Percentiles rank a stretch among this genome's conserved stretches.
Evolutionary conservation across 2,329 filamentous ascomycete species (phyloP).

Genomic region (Sporothrix inflata): DNA sequence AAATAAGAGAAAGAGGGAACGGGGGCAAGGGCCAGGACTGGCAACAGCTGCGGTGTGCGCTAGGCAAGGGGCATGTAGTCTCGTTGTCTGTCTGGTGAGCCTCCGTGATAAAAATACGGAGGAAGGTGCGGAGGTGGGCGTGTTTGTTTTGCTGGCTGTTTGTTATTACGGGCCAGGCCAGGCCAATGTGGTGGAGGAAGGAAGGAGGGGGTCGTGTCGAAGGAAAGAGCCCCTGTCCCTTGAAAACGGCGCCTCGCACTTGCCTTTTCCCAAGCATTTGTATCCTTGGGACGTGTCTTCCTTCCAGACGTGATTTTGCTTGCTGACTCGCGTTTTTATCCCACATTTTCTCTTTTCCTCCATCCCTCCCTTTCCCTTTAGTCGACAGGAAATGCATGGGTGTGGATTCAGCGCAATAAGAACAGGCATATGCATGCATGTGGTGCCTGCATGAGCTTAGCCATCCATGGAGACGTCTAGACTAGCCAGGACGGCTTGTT

Average conservation of each 20-base stretch:
- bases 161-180: slow-evolving; percentile 17
- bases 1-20: background rate
- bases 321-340: slow-evolving; percentile 17
- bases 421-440: slow-evolving; percentile 24
- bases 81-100: slow-evolving; percentile 7
- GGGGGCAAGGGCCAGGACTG: slow-evolving; percentile 8
- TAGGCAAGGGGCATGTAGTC: slow-evolving; percentile 28
- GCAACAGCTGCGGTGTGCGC: slow-evolving; percentile 24
- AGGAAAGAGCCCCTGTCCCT: slow-evolving; percentile 21
- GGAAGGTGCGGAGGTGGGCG: slow-evolving; percentile 24
- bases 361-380: slow-evolving; percentile 10
- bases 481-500: slow-evolving; percentile 22
- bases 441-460: slow-evolving; percentile 26
- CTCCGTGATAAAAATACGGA: slow-evolving; percentile 26
- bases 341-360: background rate
- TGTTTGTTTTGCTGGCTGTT: slow-evolving; percentile 18
- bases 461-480: background rate
- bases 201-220: slow-evolving; percentile 7
- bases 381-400: background rate
- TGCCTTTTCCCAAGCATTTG: slow-evolving; percentile 13
- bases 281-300: slow-evolving; percentile 17
- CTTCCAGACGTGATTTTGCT: slow-evolving; percentile 8
- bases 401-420: slow-evolving; percentile 26
- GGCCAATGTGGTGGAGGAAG: background rate
- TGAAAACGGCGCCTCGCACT: slow-evolving; percentile 10